phyloP scores from a whole-genome alignment of 2,329 filamentous ascomycete genomes.

The Colletotrichum musicola region DNA sequence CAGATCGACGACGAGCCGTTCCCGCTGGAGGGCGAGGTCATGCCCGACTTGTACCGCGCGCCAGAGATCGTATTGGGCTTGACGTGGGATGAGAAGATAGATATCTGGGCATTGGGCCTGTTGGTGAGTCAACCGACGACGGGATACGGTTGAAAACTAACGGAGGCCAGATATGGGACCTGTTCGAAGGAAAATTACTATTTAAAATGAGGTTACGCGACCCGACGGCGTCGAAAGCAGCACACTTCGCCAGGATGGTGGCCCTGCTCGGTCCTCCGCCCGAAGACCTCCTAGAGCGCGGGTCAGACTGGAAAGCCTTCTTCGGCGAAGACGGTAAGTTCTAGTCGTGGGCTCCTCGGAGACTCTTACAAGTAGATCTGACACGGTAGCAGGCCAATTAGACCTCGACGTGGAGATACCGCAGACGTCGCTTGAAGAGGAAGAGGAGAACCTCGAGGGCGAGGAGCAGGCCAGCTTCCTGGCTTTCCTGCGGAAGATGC shows the following conservation, averaged over 20 bases:
- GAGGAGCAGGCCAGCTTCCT: slow-evolving; percentile 40
- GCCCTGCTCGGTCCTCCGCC: slow-evolving; percentile 53
- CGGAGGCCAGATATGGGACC: slow-evolving; percentile 46
- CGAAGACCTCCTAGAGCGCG: slow-evolving; percentile 48
- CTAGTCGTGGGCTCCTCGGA: no score
- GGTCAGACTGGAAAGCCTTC: slow-evolving; percentile 41
- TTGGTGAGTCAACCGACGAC: neutral
- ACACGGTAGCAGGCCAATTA: slow-evolving; percentile 4
- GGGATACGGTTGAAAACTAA: neutral
- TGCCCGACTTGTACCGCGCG: slow-evolving; percentile 50
- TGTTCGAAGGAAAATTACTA: slow-evolving; percentile 47
- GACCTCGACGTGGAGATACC: slow-evolving; percentile 20
- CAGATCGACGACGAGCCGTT: slow-evolving; percentile 41
- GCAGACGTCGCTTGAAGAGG: slow-evolving; percentile 32
- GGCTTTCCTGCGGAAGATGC: slow-evolving; percentile 42
- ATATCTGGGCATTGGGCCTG: slow-evolving; percentile 46
- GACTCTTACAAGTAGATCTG: neutral
- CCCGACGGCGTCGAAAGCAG: slow-evolving; percentile 42
- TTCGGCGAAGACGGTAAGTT: slow-evolving; percentile 43
- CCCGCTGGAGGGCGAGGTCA: slow-evolving; percentile 44
- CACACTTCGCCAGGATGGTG: slow-evolving; percentile 52
- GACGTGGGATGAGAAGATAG: slow-evolving; percentile 50
- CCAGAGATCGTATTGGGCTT: slow-evolving; percentile 51
- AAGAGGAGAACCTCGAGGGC: slow-evolving; percentile 37
- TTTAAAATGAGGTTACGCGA: slow-evolving; percentile 42